Base-by-base conservation (phyloP, 2,329 filamentous ascomycete species). In the Knoxdaviesia proteae region DNA sequence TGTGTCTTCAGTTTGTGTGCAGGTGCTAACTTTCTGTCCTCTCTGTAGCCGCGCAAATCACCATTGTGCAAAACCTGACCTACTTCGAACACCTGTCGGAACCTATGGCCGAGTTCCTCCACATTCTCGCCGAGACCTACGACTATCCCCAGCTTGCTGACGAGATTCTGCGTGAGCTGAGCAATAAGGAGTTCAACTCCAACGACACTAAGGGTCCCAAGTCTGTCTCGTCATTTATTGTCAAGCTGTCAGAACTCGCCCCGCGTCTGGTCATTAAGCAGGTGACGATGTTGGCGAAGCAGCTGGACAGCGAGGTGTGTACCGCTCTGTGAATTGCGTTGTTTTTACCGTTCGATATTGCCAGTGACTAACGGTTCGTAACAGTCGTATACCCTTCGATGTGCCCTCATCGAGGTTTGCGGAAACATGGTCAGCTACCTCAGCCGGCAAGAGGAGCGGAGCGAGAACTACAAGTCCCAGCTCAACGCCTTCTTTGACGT, bases 21-120 rank as follows among this genome's bases (percentile, higher is more conserved):
- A 30, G 20, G 20, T 20, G 20, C 20, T 20, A 20, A 20, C 20
- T 3, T 61, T 44, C 65, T 48, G n/a, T 39, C 30, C n/a, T 34
- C 9, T 5, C 30, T 36, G 6, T 52, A 92, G 84, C 83, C 42
- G 90, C 90, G 2, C 90, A 98, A 68, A 96, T 93, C 40, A 93
- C 87, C 39, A 93, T 98, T 53, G 87, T 96, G 43, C 90, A 98
- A 58, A 96, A 90, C 55, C 63, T 98, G 50, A 94, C 90, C 5
- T 98, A 98, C 57, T 98, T 96, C 53, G 90, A 98, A 61, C 90
- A 98, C 59, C 64, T 98, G n/a, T 88, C 90, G 0, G 90, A 98
- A 55, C 90, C 90, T 1, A 98, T 98, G 90, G 90, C 90, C 33
- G 92, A 98, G 57, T 94, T 98, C 52, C 65, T 98, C 5, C 84